These are phyloP conservation scores for Penicillium psychrofluorescens DNA, from an alignment of 495 filamentous ascomycete species.

Conservation along the genomic window DNA sequence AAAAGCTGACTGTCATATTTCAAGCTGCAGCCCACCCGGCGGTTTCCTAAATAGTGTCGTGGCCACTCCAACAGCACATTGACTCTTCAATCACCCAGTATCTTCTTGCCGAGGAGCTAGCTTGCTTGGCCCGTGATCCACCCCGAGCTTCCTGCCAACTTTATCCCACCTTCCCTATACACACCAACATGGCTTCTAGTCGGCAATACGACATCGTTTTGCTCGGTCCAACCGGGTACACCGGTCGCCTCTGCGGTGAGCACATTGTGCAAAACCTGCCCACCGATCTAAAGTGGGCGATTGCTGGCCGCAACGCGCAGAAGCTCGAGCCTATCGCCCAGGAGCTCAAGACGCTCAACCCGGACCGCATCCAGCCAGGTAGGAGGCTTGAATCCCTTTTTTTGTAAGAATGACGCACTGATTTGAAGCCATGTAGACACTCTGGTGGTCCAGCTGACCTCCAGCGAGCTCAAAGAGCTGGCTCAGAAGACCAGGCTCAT, in stretches of 20 bases:
- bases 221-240: slow-evolving; percentile 83
- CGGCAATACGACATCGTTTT: slow-evolving; percentile 78
- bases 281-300: slow-evolving; percentile 79
- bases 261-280: slow-evolving; percentile 68
- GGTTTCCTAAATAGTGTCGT: too few relatives aligned
- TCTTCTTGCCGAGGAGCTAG: too few relatives aligned
- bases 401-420: neutral
- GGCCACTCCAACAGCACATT: neutral
- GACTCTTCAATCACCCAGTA: neutral
- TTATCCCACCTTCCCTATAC: slow-evolving; percentile 2
- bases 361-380: slow-evolving; percentile 65
- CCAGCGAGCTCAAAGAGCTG: slow-evolving; percentile 55
- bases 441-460: slow-evolving; percentile 57
- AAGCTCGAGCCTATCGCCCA: slow-evolving; percentile 66
- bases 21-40: too few relatives aligned
- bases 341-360: slow-evolving; percentile 57
- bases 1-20: too few relatives aligned
- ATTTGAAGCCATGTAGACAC: slow-evolving; percentile 6
- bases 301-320: slow-evolving; percentile 69
- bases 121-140: slow-evolving; percentile 8
- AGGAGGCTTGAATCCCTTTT: slow-evolving; percentile 6
- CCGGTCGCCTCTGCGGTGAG: slow-evolving; percentile 70
- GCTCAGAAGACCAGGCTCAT: slow-evolving; percentile 69
- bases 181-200: slow-evolving; percentile 24
- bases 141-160: slow-evolving; percentile 4